Evolutionary conservation across 176 grass and related monocot species (phyloP).

Genomic region (Oryza longistaminata): DNA sequence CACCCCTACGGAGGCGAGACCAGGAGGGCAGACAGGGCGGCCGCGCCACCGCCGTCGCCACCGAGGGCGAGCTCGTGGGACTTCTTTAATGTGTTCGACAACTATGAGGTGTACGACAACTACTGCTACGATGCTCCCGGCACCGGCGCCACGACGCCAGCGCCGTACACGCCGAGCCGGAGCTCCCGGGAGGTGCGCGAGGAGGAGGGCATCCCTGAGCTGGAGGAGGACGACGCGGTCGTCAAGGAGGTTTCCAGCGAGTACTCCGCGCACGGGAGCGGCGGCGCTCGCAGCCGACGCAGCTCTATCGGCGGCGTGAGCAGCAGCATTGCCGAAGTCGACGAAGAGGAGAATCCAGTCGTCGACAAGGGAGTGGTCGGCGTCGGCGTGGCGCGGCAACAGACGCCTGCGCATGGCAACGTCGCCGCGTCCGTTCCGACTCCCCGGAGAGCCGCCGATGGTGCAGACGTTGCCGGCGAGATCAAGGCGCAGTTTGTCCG

Average conservation of each 20-base stretch:
- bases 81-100: slow-evolving; percentile 77
- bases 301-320: slow-evolving; percentile 37
- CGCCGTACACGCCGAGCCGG: slow-evolving; percentile 61
- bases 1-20: slow-evolving; percentile 35
- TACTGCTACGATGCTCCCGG: slow-evolving; percentile 38
- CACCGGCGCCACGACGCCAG: neutral
- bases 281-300: slow-evolving; percentile 30
- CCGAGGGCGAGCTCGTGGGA: slow-evolving; percentile 81
- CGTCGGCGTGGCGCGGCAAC: slow-evolving; percentile 23
- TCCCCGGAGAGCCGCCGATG: neutral
- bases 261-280: slow-evolving; percentile 17
- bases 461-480: slow-evolving; percentile 47
- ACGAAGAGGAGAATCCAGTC: neutral
- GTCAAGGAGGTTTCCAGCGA: slow-evolving; percentile 64
- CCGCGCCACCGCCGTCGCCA: slow-evolving; percentile 58
- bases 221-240: slow-evolving; percentile 72
- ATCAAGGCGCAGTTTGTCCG: slow-evolving; percentile 67
- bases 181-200: slow-evolving; percentile 75
- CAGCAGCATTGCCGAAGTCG: slow-evolving; percentile 19
- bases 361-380: slow-evolving; percentile 57
- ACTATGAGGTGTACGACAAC: slow-evolving; percentile 56
- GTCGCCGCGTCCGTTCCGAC: neutral
- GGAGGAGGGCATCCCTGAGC: slow-evolving; percentile 92
- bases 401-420: slow-evolving; percentile 12
- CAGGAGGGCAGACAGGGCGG: neutral